Conservation (phyloP, 169 alveolate species). For the Cryptosporidium viatorum region DNA sequence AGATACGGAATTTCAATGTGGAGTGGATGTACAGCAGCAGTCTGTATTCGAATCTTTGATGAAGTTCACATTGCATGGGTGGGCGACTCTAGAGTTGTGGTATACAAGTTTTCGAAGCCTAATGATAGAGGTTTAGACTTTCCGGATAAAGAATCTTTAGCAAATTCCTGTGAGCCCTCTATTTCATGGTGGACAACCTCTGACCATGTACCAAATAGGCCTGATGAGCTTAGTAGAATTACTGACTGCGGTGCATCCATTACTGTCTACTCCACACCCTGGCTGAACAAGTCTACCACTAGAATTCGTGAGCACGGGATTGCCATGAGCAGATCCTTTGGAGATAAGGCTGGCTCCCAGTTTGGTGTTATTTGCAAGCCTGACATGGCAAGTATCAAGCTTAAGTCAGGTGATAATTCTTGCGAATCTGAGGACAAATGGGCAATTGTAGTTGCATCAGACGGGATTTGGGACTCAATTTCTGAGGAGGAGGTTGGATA, state of each 20-base stretch:
- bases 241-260: slow-evolving; percentile 66
- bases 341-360: slow-evolving; percentile 88
- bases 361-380: slow-evolving; percentile 88
- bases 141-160: neutral
- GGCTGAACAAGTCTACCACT: slow-evolving; percentile 64
- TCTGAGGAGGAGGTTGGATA: slow-evolving; percentile 73
- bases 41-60: slow-evolving; percentile 17
- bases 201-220: slow-evolving; percentile 64
- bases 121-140: neutral
- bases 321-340: slow-evolving; percentile 91
- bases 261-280: slow-evolving; percentile 61
- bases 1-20: slow-evolving; percentile 63
- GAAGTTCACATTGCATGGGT: slow-evolving; percentile 73
- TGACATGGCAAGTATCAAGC: slow-evolving; percentile 78
- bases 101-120: slow-evolving; percentile 26
- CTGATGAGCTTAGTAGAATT: slow-evolving; percentile 63
- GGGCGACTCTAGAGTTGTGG: slow-evolving; percentile 73
- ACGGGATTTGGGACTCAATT: slow-evolving; percentile 69
- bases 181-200: slow-evolving; percentile 76
- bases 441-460: slow-evolving; percentile 71
- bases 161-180: neutral
- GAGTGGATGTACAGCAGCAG: slow-evolving; percentile 75
- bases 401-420: slow-evolving; percentile 16
- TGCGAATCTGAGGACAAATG: slow-evolving; percentile 9
- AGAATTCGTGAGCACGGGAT: slow-evolving; percentile 84